Evolutionary conservation across 164 flowering plant genomes (phyloP).

Genomic region (Taxillus chinensis): DNA sequence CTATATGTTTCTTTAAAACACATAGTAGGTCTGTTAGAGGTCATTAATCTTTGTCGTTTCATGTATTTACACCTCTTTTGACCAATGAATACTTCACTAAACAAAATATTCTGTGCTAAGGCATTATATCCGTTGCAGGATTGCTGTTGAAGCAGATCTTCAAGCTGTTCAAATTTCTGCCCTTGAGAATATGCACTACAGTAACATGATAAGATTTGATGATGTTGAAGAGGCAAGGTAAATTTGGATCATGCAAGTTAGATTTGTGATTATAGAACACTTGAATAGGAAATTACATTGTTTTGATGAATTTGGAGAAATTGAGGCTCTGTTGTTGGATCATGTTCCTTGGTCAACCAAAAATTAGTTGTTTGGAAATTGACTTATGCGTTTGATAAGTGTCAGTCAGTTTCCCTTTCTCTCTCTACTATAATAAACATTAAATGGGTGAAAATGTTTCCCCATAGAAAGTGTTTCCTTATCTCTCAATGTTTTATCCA

Average conservation of each 20-base stretch:
- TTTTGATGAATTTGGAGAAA: not conserved
- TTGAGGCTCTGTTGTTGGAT: not conserved
- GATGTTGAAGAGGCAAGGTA: slow-evolving; percentile 86
- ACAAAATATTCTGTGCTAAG: not conserved
- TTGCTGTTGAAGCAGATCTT: slow-evolving; percentile 64
- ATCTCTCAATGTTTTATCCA: too few species aligned
- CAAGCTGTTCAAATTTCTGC: slow-evolving; percentile 65
- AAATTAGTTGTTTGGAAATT: too few species aligned
- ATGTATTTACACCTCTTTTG: not conserved
- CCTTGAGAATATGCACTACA: slow-evolving; percentile 91
- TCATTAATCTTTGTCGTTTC: too few species aligned
- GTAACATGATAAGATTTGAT: slow-evolving; percentile 91
- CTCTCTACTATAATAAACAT: too few species aligned
- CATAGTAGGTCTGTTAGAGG: too few species aligned
- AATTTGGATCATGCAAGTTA: not conserved
- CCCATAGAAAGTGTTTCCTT: too few species aligned
- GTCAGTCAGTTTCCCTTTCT: too few species aligned
- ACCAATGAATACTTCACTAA: not conserved
- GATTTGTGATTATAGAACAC: not conserved
- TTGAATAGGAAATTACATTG: not conserved
- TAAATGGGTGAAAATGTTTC: too few species aligned
- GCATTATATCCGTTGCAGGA: slow-evolving; percentile 33
- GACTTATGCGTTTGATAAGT: too few species aligned
- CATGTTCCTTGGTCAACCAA: too few species aligned
- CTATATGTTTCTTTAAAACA: too few species aligned